Evolutionary conservation across 2,329 filamentous ascomycete genomes (phyloP).

Genomic region (Colletotrichum scovillei): DNA sequence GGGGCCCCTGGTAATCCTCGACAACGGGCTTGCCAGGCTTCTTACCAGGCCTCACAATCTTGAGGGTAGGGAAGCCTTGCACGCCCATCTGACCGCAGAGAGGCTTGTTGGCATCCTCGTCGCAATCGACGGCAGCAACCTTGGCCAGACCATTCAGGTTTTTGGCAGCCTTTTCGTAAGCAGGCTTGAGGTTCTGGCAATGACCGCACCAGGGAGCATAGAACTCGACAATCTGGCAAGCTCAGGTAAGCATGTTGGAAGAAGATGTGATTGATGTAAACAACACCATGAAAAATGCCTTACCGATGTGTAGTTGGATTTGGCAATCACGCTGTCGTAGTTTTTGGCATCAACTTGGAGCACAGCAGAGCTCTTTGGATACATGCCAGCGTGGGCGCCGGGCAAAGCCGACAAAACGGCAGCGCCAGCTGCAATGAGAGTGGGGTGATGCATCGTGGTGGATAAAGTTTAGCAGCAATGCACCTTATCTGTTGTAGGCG

Average conservation of each 20-base stretch:
- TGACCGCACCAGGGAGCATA: conserved; percentile 99
- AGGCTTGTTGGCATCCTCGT: conserved; percentile 91
- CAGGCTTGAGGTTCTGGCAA: conserved; percentile 94
- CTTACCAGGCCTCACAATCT: conserved; percentile 88
- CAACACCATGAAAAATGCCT: background rate
- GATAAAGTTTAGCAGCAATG: conserved; percentile 21
- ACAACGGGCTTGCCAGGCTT: conserved; percentile 80
- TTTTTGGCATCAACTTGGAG: conserved; percentile 82
- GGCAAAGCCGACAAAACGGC: conserved; percentile 75
- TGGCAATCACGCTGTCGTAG: conserved; percentile 85
- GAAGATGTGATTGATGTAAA: conserved; percentile 1
- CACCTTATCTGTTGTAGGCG: background rate
- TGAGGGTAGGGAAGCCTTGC: conserved; percentile 94
- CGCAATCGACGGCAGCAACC: conserved; percentile 94
- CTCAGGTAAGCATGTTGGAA: background rate
- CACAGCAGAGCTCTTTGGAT: conserved; percentile 88
- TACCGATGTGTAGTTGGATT: conserved; percentile 93
- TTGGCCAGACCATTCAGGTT: conserved; percentile 92
- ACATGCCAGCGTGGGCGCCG: conserved; percentile 77
- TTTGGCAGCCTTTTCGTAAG: conserved; percentile 93
- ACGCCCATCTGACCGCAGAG: conserved; percentile 89
- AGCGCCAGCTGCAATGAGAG: conserved; percentile 64
- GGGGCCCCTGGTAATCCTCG: conserved; percentile 89
- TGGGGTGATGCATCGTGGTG: conserved; percentile 64
- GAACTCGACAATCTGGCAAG: conserved; percentile 76